These are phyloP conservation scores for Pyronema domesticum DNA, from an alignment of 495 filamentous ascomycete genomes.

Conservation along the genomic window DNA sequence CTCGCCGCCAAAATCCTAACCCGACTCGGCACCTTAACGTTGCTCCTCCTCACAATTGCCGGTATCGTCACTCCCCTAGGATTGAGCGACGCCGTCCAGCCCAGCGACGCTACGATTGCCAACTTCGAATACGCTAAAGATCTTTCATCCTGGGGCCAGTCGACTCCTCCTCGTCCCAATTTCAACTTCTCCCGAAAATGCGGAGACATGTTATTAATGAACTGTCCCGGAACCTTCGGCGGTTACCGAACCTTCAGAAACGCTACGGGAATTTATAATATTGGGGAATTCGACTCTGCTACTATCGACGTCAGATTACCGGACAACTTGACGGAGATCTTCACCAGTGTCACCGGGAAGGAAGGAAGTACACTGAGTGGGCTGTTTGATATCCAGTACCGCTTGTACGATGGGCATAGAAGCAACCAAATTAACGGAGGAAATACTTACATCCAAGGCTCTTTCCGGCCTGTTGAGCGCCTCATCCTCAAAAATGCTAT, in stretches of 20 bases:
- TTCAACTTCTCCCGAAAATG: conserved; percentile 6
- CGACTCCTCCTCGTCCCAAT: conserved; percentile 5
- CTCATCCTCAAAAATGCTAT: conserved; percentile 24
- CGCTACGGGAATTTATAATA: background rate
- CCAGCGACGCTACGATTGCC: background rate
- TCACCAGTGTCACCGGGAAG: conserved; percentile 20
- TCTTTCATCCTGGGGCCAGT: conserved; percentile 8
- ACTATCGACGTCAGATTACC: conserved; percentile 19
- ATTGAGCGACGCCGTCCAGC: conserved; percentile 17
- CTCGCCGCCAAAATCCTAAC: background rate
- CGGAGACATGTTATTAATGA: background rate
- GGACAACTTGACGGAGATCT: conserved; percentile 20
- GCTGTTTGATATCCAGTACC: conserved; percentile 29
- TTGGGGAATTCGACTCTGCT: background rate
- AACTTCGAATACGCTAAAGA: conserved; percentile 22
- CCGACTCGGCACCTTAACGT: conserved; percentile 2
- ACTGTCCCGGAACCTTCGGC: conserved; percentile 1
- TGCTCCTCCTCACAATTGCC: conserved; percentile 12
- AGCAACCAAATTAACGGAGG: conserved; percentile 13
- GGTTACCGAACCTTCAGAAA: background rate
- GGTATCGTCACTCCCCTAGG: conserved; percentile 26
- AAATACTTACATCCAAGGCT: conserved; percentile 5
- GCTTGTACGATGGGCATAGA: conserved; percentile 16
- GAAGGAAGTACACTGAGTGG: conserved; percentile 25
- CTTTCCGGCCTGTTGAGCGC: conserved; percentile 17